These are phyloP conservation scores for Fusarium robinianum DNA, from an alignment of 2,329 filamentous ascomycete genomes.

Conservation along the genomic window DNA sequence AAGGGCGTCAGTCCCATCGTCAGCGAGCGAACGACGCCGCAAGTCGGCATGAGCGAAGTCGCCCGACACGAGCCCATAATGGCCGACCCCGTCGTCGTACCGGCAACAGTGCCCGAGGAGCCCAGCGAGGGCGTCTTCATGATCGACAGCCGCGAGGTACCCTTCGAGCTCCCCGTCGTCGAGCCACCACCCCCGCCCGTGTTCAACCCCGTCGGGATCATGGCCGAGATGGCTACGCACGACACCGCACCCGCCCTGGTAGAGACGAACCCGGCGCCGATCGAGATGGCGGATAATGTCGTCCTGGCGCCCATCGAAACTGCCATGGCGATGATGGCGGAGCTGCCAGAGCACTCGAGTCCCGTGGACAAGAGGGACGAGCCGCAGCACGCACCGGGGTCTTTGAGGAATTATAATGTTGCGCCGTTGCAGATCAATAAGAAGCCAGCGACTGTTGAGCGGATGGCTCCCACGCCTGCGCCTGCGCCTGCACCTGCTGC, in stretches of 20 bases:
- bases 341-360: conserved; percentile 46
- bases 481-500: too few species aligned
- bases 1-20: conserved; percentile 39
- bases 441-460: conserved; percentile 10
- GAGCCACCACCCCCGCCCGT: conserved; percentile 26
- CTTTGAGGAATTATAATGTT: conserved; percentile 14
- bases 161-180: conserved; percentile 40
- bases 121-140: conserved; percentile 34
- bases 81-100: conserved; percentile 22
- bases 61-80: conserved; percentile 10
- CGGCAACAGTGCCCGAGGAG: conserved; percentile 29
- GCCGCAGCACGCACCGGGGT: conserved; percentile 22
- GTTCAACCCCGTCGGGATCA: conserved; percentile 49
- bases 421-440: conserved; percentile 19
- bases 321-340: conserved; percentile 37
- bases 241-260: conserved; percentile 46
- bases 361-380: conserved; percentile 36
- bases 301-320: conserved; percentile 45
- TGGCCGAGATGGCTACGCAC: conserved; percentile 55
- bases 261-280: conserved; percentile 50
- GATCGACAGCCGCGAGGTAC: conserved; percentile 43
- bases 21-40: conserved; percentile 40
- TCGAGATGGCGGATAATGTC: conserved; percentile 50
- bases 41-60: conserved; percentile 26
- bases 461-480: too few species aligned